phyloP scores from a whole-genome alignment of 768 basidiomycete genomes.

The Inosperma sp. region DNA sequence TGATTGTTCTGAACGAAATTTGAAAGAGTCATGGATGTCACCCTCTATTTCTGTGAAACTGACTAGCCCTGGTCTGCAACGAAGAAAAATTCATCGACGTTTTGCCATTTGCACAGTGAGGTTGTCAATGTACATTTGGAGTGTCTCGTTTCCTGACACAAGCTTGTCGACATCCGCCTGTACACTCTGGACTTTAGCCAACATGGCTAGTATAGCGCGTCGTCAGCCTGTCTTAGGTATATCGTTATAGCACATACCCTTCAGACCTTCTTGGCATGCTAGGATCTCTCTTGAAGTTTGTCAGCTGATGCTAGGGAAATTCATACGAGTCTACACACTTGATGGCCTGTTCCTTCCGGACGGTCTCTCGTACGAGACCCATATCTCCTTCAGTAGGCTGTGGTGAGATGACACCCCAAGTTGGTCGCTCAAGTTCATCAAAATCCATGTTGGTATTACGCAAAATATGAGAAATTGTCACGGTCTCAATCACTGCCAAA shows the following conservation, averaged over 20 bases:
- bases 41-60: too few relatives aligned
- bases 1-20: too few relatives aligned
- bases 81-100: slow-evolving; percentile 42
- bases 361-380: slow-evolving; percentile 57
- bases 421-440: slow-evolving; percentile 38
- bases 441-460: slow-evolving; percentile 39
- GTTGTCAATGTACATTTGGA: slow-evolving; percentile 90
- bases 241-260: slow-evolving; percentile 43
- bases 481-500: too few relatives aligned
- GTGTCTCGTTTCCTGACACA: slow-evolving; percentile 69
- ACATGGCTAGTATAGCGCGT: slow-evolving; percentile 44
- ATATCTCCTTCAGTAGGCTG: slow-evolving; percentile 53
- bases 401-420: slow-evolving; percentile 47
- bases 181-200: slow-evolving; percentile 60
- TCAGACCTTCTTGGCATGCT: slow-evolving; percentile 72
- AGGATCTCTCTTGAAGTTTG: slow-evolving; percentile 55
- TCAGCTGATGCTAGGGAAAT: neutral
- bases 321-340: slow-evolving; percentile 47
- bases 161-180: slow-evolving; percentile 82
- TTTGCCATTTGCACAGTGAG: slow-evolving; percentile 84
- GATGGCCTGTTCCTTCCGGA: slow-evolving; percentile 72
- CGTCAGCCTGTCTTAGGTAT: neutral
- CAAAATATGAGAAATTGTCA: neutral
- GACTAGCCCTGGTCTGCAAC: neutral
- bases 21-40: too few relatives aligned